Conservation (phyloP, 176 grass and related monocot genomes). For the Carex littledalei region DNA sequence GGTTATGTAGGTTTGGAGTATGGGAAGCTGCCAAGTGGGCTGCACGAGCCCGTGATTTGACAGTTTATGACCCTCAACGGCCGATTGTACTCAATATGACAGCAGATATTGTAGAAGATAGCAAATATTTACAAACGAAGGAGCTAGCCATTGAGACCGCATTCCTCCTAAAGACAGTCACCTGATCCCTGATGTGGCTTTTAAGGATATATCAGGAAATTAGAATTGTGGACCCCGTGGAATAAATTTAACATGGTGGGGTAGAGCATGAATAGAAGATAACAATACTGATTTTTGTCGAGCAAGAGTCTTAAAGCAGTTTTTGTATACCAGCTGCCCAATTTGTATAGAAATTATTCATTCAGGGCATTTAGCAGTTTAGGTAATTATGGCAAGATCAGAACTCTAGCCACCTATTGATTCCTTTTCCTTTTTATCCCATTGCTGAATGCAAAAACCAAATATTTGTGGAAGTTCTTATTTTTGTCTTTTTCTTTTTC, state of each 20-base stretch:
- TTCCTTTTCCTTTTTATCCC: background rate
- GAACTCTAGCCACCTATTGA: background rate
- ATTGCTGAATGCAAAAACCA: background rate
- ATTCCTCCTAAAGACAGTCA: conserved; percentile 86
- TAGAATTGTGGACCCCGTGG: background rate
- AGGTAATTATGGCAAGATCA: background rate
- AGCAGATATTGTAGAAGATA: conserved; percentile 83
- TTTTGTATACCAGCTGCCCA: conserved; percentile 19
- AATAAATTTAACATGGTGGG: background rate
- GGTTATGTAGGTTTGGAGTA: conserved; percentile 72
- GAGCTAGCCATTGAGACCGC: conserved; percentile 79
- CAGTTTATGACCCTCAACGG: conserved; percentile 61
- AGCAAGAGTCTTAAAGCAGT: conserved; percentile 45
- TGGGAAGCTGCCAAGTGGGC: conserved; percentile 98
- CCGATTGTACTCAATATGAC: conserved; percentile 88
- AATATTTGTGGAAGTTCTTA: background rate
- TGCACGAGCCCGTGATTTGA: conserved; percentile 72
- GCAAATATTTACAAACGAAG: conserved; percentile 81
- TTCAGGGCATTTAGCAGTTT: background rate
- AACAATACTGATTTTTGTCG: background rate
- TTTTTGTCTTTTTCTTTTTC: background rate
- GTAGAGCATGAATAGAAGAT: background rate
- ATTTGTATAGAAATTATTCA: background rate
- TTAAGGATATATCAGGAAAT: background rate
- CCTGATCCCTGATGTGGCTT: conserved; percentile 38